Evolutionary conservation across 148 eudicot genomes (phyloP).

Genomic region (Silene latifolia): DNA sequence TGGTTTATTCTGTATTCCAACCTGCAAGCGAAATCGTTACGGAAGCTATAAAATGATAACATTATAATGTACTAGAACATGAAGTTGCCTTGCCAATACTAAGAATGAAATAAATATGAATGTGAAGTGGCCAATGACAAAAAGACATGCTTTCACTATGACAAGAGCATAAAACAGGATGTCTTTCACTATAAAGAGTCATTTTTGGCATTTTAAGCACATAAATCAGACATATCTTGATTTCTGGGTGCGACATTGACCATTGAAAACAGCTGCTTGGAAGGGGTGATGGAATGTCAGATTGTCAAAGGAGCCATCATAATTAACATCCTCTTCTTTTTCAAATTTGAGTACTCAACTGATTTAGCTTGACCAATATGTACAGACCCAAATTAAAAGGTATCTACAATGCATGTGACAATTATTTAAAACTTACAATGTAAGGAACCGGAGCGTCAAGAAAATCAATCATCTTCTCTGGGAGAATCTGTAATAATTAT

Average conservation of each 20-base stretch:
- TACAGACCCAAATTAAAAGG: not conserved
- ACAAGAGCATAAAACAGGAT: not conserved
- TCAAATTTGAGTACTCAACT: not conserved
- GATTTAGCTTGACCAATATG: not conserved
- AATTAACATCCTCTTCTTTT: not conserved
- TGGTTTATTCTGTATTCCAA: constrained; percentile 78
- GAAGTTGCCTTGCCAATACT: not conserved
- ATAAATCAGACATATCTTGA: not conserved
- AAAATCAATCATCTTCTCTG: constrained; percentile 89
- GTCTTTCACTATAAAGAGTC: not conserved
- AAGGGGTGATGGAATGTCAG: not conserved
- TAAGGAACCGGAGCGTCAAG: constrained; percentile 91
- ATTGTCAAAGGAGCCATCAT: too few relatives aligned
- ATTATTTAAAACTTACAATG: constrained; percentile 48
- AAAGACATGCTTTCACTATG: not conserved
- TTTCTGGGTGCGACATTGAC: not conserved
- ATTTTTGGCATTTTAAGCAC: not conserved
- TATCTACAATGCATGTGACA: too few relatives aligned
- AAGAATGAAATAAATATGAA: not conserved
- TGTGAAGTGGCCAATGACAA: too few relatives aligned
- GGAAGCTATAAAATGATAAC: constrained; percentile 11
- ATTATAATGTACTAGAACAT: not conserved
- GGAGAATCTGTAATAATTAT: constrained; percentile 59
- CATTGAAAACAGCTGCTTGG: not conserved
- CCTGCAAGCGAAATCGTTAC: constrained; percentile 40